Percentiles rank a stretch among this genome's conserved stretches.
Evolutionary conservation across 2,329 filamentous ascomycete species (phyloP).

Genomic region (Proliferodiscus dingleyae): DNA sequence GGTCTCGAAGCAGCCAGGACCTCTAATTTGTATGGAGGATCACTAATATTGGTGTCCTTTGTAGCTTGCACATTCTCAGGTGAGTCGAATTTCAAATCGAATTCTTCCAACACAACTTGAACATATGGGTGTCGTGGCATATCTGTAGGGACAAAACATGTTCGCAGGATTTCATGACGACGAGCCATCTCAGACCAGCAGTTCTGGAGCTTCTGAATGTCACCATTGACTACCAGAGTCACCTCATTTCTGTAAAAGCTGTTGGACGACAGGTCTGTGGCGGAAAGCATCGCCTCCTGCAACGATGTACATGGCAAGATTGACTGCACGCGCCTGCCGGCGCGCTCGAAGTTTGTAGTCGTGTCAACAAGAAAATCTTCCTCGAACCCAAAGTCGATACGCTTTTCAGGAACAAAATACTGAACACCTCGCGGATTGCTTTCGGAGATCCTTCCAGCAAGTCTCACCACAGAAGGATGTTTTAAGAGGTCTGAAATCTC

Average conservation of each 20-base stretch:
- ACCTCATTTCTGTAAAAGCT: slow-evolving; percentile 69
- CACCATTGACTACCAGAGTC: slow-evolving; percentile 53
- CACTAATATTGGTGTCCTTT: slow-evolving; percentile 7
- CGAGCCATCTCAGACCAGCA: slow-evolving; percentile 59
- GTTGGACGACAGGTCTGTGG: slow-evolving; percentile 38
- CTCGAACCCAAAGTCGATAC: slow-evolving; percentile 23
- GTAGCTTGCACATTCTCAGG: neutral
- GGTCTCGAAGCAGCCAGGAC: slow-evolving; percentile 5
- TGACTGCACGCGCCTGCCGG: slow-evolving; percentile 38
- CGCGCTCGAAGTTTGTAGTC: slow-evolving; percentile 13
- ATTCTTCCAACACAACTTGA: slow-evolving; percentile 61
- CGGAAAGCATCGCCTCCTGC: slow-evolving; percentile 81
- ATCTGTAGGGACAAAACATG: slow-evolving; percentile 66
- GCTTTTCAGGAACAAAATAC: neutral
- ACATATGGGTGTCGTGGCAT: slow-evolving; percentile 58
- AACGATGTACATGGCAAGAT: slow-evolving; percentile 80
- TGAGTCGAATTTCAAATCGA: slow-evolving; percentile 27
- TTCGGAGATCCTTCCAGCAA: slow-evolving; percentile 40
- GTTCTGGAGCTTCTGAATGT: slow-evolving; percentile 44
- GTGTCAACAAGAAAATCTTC: slow-evolving; percentile 18
- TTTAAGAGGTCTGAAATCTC: slow-evolving; percentile 67
- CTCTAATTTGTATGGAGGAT: slow-evolving; percentile 26
- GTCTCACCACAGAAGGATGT: slow-evolving; percentile 58
- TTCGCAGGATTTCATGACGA: slow-evolving; percentile 73
- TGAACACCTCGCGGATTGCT: neutral